Percentiles rank a stretch among this genome's conserved stretches.
phyloP scores from a whole-genome alignment of 108 stramenopile genomes.

The Nitzschia palea region DNA sequence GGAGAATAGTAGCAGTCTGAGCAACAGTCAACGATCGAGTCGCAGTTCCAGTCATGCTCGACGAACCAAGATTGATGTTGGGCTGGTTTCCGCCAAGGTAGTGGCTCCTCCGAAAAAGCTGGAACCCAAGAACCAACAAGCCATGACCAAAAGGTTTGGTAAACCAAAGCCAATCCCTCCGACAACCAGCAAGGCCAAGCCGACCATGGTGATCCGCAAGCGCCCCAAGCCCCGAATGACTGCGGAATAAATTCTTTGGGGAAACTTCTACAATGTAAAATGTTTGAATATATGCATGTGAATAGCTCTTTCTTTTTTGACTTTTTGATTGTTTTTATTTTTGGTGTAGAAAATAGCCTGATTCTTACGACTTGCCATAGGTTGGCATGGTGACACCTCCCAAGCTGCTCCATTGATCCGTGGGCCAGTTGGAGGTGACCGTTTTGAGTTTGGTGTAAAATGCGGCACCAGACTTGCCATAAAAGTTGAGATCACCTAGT shows the following conservation, averaged over 20 bases:
- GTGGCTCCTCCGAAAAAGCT: background rate
- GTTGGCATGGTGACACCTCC: slow-evolving; percentile 85
- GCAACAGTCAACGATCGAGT: no score
- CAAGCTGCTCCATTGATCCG: slow-evolving; percentile 37
- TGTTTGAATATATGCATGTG: background rate
- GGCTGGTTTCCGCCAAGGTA: no score
- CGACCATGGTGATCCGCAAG: background rate
- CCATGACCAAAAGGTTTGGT: background rate
- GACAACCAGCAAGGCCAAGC: no score
- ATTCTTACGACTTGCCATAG: slow-evolving; percentile 38
- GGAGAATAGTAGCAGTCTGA: no score
- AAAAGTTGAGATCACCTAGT: slow-evolving; percentile 94
- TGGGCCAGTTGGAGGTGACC: slow-evolving; percentile 90
- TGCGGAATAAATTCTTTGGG: background rate
- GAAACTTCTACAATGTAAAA: background rate
- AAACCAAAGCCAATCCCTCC: no score
- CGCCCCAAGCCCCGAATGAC: background rate
- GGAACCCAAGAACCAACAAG: background rate
- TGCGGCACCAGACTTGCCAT: slow-evolving; percentile 85
- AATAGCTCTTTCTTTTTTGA: background rate
- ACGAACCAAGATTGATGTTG: no score
- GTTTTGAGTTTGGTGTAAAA: slow-evolving; percentile 96
- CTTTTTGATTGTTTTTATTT: no score
- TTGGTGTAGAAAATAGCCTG: no score
- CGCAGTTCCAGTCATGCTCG: no score